These are phyloP conservation scores for Kodamaea ohmeri DNA, from an alignment of 1,139 yeast genomes.

Conservation along the genomic window DNA sequence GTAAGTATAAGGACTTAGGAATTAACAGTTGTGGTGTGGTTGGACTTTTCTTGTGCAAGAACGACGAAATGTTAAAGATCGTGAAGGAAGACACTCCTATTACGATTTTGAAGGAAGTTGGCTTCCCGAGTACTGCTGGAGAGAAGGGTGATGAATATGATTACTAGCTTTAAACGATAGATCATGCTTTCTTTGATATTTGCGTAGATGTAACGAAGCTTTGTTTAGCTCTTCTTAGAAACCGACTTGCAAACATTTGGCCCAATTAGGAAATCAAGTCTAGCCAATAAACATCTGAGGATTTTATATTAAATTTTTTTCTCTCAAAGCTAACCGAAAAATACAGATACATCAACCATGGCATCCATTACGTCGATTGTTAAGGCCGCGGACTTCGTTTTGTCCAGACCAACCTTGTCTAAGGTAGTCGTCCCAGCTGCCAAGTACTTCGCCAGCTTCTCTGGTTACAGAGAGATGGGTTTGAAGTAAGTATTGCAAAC, in stretches of 20 bases:
- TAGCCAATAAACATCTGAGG: conserved; percentile 16
- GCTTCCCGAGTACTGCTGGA: conserved; percentile 57
- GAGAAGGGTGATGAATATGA: conserved; percentile 35
- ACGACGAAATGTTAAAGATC: conserved; percentile 46
- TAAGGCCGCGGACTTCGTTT: conserved; percentile 76
- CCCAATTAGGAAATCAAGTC: conserved; percentile 13
- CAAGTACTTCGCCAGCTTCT: conserved; percentile 62
- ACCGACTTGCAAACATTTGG: background rate
- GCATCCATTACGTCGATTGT: conserved; percentile 79
- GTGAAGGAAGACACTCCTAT: conserved; percentile 45
- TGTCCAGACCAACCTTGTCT: conserved; percentile 75
- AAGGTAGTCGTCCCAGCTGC: conserved; percentile 79
- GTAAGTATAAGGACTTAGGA: conserved; percentile 46
- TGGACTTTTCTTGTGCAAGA: conserved; percentile 76
- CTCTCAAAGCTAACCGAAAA: conserved; percentile 2
- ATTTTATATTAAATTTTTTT: conserved; percentile 14
- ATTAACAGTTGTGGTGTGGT: conserved; percentile 79
- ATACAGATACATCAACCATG: conserved; percentile 32
- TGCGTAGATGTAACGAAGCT: no score
- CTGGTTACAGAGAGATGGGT: conserved; percentile 95
- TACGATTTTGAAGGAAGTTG: conserved; percentile 54
- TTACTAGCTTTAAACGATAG: conserved; percentile 21
- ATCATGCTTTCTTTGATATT: background rate
- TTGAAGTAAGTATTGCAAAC: conserved; percentile 48
- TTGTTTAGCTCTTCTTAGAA: no score